Conservation (phyloP, 140 eudicot species). For the Stevia rebaudiana region DNA sequence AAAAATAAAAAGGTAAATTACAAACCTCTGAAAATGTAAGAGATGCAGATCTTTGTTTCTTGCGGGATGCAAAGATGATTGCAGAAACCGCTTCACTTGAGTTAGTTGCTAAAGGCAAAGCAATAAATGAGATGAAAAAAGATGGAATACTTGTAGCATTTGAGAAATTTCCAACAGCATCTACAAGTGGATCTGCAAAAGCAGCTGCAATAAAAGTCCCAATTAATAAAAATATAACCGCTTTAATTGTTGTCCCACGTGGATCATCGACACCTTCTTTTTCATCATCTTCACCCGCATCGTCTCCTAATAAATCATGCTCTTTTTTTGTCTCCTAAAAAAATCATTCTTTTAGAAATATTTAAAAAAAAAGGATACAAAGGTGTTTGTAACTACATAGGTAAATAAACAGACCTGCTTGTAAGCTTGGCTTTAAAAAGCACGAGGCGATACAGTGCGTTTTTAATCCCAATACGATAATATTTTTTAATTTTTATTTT, state of each 20-base stretch:
- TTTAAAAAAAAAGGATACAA: not conserved
- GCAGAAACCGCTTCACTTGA: constrained; percentile 91
- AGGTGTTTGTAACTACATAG: not conserved
- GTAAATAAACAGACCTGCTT: not conserved
- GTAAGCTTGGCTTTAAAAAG: not conserved
- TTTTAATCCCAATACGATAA: no score
- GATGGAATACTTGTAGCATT: constrained; percentile 73
- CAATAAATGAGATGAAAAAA: constrained; percentile 80
- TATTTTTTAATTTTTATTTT: no score
- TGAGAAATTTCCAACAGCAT: constrained; percentile 67
- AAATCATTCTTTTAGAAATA: not conserved
- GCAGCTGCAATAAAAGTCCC: constrained; percentile 74
- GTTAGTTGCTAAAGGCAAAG: constrained; percentile 71
- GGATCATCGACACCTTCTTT: constrained; percentile 58
- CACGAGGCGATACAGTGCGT: no score
- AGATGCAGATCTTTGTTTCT: constrained; percentile 71
- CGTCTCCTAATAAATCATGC: constrained; percentile 49
- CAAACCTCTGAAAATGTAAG: constrained; percentile 84
- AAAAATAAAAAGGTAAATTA: not conserved
- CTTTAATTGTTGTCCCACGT: constrained; percentile 45
- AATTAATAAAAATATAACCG: constrained; percentile 41
- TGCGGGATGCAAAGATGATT: constrained; percentile 65
- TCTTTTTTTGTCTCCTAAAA: constrained; percentile 64
- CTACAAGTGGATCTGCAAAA: constrained; percentile 86
- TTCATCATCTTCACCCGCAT: constrained; percentile 45